Evolutionary conservation across 2,329 filamentous ascomycete genomes (phyloP), one percentile per base, ranked within the genome.

Genomic region (Botrytis deweyae): DNA sequence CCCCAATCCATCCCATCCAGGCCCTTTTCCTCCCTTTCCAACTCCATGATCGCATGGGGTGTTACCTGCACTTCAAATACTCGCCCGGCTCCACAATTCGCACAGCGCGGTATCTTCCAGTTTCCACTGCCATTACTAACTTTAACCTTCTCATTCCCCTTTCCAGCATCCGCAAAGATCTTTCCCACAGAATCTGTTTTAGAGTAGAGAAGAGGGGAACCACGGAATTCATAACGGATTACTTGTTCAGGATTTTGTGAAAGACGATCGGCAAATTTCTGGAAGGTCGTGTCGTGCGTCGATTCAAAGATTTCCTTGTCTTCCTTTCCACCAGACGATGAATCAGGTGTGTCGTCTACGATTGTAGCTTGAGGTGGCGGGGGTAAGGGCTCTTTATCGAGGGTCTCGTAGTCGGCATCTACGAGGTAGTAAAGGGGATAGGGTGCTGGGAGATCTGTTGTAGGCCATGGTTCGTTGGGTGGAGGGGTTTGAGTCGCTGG

Each of bases 1-100:
- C 95, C 95, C 96, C 96, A 99, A 80, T 99, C 96, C 96, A 99
- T 99, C 3, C 95, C 95, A 85, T 97, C 87, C 33, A 91, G 80
- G 44, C 88, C 88, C 77, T 90, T 82, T 73, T 91, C 90, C 62
- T 95, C 92, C 2, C 88, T 90, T 85, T 98, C 95, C 72, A 98
- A 85, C 85, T 96, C 92, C 44, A 90, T 89, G 79, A 99, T 99
- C 4, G 94, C 91, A 81, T 97, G 92, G 59, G 96, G 96, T 77
- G 92, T 95, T 77, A 99, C 85, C 86, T 99, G 96, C 74, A 97
- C 86, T 86, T 99, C 96, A 81, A 98, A 98, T 22, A 92, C 89
- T 76, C 95, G 89, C 68, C 88, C 86, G 0, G 87, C 88, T 14
- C 92, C 92, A 83, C 96, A 99, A 78, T 89, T 92, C 42, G 83